A percentile compares a stretch with the other conserved stretches of the same genome.
Conservation (phyloP, 371 early-diverging fungal species). For the Vairimorpha necatrix region DNA sequence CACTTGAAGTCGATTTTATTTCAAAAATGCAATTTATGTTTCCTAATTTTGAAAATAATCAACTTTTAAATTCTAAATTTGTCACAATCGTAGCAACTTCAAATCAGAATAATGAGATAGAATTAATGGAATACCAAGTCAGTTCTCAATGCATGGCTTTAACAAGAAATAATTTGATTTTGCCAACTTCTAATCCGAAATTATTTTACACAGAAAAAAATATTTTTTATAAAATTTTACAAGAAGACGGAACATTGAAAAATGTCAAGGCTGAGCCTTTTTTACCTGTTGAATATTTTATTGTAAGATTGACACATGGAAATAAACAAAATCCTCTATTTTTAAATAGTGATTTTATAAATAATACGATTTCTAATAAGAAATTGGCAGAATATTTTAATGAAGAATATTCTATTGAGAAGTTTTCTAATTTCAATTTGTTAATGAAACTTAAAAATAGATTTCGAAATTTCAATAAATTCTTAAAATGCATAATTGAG, state of each 20-base stretch:
- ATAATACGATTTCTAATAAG: constrained; percentile 15
- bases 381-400: constrained; percentile 50
- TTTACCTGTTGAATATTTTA: constrained; percentile 53
- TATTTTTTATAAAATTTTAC: constrained; percentile 58
- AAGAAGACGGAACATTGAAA: constrained; percentile 18
- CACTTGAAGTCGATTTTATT: constrained; percentile 79
- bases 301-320: constrained; percentile 50
- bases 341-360: constrained; percentile 1
- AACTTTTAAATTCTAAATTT: constrained; percentile 79
- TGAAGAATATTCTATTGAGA: constrained; percentile 36
- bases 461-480: not conserved
- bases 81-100: constrained; percentile 65
- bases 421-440: constrained; percentile 44
- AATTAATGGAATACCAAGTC: constrained; percentile 79
- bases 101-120: constrained; percentile 72
- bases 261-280: constrained; percentile 33
- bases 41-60: constrained; percentile 63
- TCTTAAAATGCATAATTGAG: constrained; percentile 21
- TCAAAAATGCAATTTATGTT: constrained; percentile 76
- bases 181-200: constrained; percentile 77
- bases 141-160: constrained; percentile 81
- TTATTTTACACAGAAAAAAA: constrained; percentile 77
- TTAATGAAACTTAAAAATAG: constrained; percentile 22
- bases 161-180: constrained; percentile 79
- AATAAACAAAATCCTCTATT: constrained; percentile 31